Percentiles rank a stretch among this genome's conserved stretches.
phyloP scores from a whole-genome alignment of 129 eudicot species.

The Ambrosia trifida region DNA sequence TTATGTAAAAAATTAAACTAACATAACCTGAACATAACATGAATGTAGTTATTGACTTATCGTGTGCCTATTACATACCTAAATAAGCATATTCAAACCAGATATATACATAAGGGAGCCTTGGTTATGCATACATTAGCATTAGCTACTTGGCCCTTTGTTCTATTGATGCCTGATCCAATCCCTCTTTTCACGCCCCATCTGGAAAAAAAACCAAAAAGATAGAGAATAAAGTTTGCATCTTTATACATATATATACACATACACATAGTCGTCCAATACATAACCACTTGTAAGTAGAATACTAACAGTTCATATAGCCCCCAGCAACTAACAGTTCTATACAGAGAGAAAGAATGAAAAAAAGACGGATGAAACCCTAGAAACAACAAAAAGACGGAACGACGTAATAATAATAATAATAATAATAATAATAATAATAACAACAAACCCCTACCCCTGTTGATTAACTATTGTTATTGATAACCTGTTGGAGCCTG shows the following conservation, averaged over 20 bases:
- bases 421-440: too few relatives aligned
- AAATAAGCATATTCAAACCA: constrained; percentile 46
- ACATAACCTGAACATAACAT: constrained; percentile 6
- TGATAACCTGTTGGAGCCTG: too few relatives aligned
- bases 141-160: constrained; percentile 44
- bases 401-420: too few relatives aligned
- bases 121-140: constrained; percentile 69
- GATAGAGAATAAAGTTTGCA: background rate
- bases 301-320: too few relatives aligned
- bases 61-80: constrained; percentile 38
- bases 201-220: constrained; percentile 42
- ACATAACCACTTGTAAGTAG: background rate
- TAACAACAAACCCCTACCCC: too few relatives aligned
- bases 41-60: constrained; percentile 12
- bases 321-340: too few relatives aligned
- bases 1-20: background rate
- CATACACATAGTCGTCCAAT: background rate
- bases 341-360: too few relatives aligned
- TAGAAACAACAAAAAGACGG: too few relatives aligned
- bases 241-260: background rate
- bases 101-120: constrained; percentile 44
- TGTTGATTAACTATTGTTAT: too few relatives aligned
- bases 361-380: too few relatives aligned
- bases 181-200: constrained; percentile 50
- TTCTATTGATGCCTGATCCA: constrained; percentile 38